Evolutionary conservation across 139 green algal genomes (phyloP), one percentile per base, ranked within the genome.

Genomic region (Ulvella scutata): DNA sequence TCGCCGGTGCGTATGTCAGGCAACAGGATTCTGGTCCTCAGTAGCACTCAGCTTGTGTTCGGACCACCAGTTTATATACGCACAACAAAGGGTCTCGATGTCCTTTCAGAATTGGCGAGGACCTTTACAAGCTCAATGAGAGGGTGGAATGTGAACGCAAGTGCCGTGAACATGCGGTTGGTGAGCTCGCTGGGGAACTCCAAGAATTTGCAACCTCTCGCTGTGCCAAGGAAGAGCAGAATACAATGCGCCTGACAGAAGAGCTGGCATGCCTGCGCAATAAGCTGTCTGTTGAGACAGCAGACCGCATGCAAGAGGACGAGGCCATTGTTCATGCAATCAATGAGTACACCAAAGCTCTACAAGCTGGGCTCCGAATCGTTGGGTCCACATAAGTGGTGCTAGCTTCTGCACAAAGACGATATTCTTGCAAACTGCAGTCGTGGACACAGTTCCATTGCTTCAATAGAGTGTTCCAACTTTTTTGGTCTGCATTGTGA

Each of bases 321-420:
- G 75, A 79, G 4, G 39, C 72, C 37, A 79, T 79, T 34, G 75
- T 79, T 3, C 39, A 23, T 28, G 75, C 75, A n/a, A 79, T 79
- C 44, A 79, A 79, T 17, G 75, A 79, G 35, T 79, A 79, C 75
- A 79, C 75, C 0, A 75, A 35, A 26, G 75, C 75, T 4, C 75
- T 79, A 3, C 75, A 79, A 43, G 75, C 74, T 33, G 75, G 75
- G 3, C 38, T 79, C 2, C 75, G 75, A 20, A 75, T 79, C 40
- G 75, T 79, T 10, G 51, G 51, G 13, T 67, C 51, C 31, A 67
- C 51, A 67, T 67, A 67, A 26, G 13, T 17, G 21, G 40, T 59
- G n/a, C n/a, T n/a, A n/a, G n/a, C n/a, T n/a, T n/a, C n/a, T n/a
- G n/a, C n/a, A n/a, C n/a, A n/a, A n/a, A n/a, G n/a, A n/a, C n/a